Evolutionary conservation across 345 rosid genomes (phyloP).

Genomic region (Firmiana major): DNA sequence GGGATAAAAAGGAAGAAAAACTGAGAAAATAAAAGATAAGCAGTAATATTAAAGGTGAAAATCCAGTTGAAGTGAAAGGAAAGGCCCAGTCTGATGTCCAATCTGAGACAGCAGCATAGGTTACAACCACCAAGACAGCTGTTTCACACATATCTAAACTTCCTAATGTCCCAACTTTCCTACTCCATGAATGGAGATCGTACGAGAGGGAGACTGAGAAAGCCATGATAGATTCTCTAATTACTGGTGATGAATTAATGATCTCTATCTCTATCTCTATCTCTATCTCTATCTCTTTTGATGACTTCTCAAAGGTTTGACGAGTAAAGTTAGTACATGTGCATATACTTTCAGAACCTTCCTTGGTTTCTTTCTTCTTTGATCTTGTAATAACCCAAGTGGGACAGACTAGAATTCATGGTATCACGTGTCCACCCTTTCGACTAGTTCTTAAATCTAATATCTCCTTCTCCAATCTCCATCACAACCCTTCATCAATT

Average conservation of each 20-base stretch:
- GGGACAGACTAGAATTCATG: slow-evolving; percentile 17
- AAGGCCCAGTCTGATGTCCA: slow-evolving; percentile 6
- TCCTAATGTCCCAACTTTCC: background rate
- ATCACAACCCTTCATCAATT: too few species aligned
- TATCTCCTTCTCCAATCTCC: background rate
- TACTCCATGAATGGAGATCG: background rate
- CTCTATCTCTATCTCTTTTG: background rate
- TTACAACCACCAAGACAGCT: slow-evolving; percentile 12
- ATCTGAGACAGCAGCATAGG: slow-evolving; percentile 4
- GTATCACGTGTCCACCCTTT: slow-evolving; percentile 19
- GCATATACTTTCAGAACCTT: slow-evolving; percentile 10
- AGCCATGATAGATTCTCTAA: background rate
- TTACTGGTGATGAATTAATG: too few species aligned
- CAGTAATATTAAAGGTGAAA: background rate
- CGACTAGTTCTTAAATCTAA: background rate
- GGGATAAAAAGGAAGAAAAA: background rate
- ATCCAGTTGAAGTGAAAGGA: slow-evolving; percentile 8
- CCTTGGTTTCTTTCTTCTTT: background rate
- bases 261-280: background rate
- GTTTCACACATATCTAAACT: slow-evolving; percentile 2
- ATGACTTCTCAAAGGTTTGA: background rate
- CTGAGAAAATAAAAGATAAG: background rate
- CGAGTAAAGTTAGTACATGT: background rate
- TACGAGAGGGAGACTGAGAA: background rate
- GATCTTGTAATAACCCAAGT: background rate